phyloP scores from a whole-genome alignment of 331 rosid species.

The Pyrus hybrid region DNA sequence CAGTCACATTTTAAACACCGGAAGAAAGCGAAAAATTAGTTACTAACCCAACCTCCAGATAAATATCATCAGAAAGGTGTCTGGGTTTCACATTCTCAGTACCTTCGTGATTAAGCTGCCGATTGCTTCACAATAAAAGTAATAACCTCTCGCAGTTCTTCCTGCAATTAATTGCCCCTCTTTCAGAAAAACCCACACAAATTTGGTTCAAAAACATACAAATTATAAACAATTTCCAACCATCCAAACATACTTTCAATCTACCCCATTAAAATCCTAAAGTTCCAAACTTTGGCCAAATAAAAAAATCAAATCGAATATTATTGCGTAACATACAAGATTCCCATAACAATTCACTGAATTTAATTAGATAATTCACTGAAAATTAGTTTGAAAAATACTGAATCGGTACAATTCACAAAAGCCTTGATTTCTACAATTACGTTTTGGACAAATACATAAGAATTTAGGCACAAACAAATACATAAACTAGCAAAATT shows the following conservation, averaged over 20 bases:
- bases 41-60: conserved; percentile 72
- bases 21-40: not conserved
- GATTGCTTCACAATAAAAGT: conserved; percentile 60
- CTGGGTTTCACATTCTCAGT: conserved; percentile 86
- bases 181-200: conserved; percentile 6
- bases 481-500: not conserved
- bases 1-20: not conserved
- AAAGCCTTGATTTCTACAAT: no score
- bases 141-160: conserved; percentile 52
- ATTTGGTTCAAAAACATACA: not conserved
- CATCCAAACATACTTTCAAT: not conserved
- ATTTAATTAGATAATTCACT: no score
- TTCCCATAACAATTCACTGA: not conserved
- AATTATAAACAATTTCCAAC: not conserved
- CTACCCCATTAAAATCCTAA: not conserved
- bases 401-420: no score
- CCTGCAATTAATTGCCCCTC: conserved; percentile 32
- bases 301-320: not conserved
- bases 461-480: no score
- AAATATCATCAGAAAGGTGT: conserved; percentile 79
- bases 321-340: not conserved
- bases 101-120: conserved; percentile 49
- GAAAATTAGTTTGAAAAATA: no score
- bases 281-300: not conserved
- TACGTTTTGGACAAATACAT: no score